Base-by-base conservation (phyloP, 2,329 filamentous ascomycete species). In the Pseudocercospora pini-densiflorae region DNA sequence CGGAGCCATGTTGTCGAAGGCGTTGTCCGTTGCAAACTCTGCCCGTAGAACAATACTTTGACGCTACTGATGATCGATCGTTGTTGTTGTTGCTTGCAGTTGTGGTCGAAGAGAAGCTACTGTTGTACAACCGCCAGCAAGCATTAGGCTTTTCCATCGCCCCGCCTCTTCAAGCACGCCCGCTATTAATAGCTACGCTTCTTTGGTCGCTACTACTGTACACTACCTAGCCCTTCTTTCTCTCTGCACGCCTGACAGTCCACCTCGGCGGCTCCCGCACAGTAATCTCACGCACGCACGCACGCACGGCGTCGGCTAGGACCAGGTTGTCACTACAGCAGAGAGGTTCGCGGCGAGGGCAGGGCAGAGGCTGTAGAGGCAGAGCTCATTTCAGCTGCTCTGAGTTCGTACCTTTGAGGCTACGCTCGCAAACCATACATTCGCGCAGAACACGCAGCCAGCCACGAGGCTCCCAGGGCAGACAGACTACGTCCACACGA, bases 301-400 rank as follows among this genome's bases (percentile, higher is more conserved):
- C 51, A 33, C 62, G 14, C 53, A 33, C 53, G 24, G 53, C 54
- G n/a, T 24, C 54, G 31, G 14, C 54, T 40, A 45, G 55, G 54
- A 33, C 16, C 33, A 43, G 55, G 43, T 24, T 43, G 54, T n/a
- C 49, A 40, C 8, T 59, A 29, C 27, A 3, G 4, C 47, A 24
- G n/a, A 14, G 12, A 21, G 23, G 12, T 21, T 24, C n/a, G 45
- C 45, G 14, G 51, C 51, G 51, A 54, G 24, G 23, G 24, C 49
- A 54, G 23, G 21, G 45, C 36, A 49, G 45, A 54, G 51, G 51
- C 24, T 31, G 29, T 31, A 3, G 23, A 54, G 51, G 51, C 51
- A 14, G 51, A 54, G 51, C 51, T 64, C 45, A 53, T 24, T 59
- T 54, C 65, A 58, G 65, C 65, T 64, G 65, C 58, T 53, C 65